These are phyloP conservation scores for Cladophialophora exuberans DNA, from an alignment of 2,329 filamentous ascomycete species.

Conservation along the genomic window DNA sequence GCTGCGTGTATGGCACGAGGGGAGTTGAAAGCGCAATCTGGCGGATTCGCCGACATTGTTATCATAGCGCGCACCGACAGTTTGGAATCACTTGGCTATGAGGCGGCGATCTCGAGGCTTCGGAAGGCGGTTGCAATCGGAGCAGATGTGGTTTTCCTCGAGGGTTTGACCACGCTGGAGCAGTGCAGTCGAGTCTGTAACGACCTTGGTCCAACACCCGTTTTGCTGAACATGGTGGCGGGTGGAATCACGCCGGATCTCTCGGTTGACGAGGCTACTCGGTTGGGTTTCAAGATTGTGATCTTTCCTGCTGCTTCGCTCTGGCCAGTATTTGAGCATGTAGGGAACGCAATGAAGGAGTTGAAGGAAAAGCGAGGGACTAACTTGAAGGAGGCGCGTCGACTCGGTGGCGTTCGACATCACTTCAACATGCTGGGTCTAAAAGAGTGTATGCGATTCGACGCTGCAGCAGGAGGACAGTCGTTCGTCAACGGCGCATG, in stretches of 20 bases:
- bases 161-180: slow-evolving; percentile 44
- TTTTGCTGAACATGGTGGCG: slow-evolving; percentile 51
- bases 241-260: slow-evolving; percentile 45
- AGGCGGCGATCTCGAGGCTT: slow-evolving; percentile 42
- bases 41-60: slow-evolving; percentile 43
- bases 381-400: not conserved
- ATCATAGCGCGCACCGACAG: slow-evolving; percentile 49
- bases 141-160: slow-evolving; percentile 47
- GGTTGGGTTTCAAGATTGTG: slow-evolving; percentile 47
- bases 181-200: slow-evolving; percentile 41
- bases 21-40: slow-evolving; percentile 22
- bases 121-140: slow-evolving; percentile 43
- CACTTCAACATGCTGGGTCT: not conserved
- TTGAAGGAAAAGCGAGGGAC: not conserved
- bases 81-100: slow-evolving; percentile 40
- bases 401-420: not conserved
- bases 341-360: not conserved
- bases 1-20: slow-evolving; percentile 46
- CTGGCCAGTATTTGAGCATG: slow-evolving; percentile 37
- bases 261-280: slow-evolving; percentile 41
- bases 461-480: not conserved
- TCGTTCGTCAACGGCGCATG: not conserved
- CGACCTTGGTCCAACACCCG: slow-evolving; percentile 43
- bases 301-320: slow-evolving; percentile 54
- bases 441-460: not conserved